A percentile compares a stretch with the other conserved stretches of the same genome.
Evolutionary conservation across 495 filamentous ascomycete species (phyloP).

Genomic region (Coniosporium apollinis): DNA sequence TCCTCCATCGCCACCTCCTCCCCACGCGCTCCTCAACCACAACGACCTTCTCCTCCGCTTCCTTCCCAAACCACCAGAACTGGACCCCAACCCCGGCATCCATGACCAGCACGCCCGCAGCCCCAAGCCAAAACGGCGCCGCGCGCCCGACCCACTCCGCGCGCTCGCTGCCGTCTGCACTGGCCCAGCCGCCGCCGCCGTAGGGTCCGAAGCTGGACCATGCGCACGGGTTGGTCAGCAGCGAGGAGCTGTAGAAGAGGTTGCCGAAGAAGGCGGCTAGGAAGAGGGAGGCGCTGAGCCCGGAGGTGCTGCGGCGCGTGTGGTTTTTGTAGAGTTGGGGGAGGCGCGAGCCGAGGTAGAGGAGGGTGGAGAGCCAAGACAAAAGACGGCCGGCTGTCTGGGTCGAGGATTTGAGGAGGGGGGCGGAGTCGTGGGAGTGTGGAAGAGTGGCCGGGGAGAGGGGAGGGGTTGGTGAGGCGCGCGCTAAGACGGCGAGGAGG

Average conservation of each 20-base stretch:
- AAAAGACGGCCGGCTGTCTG: constrained; percentile 38
- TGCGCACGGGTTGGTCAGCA: constrained; percentile 50
- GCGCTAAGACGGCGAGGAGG: constrained; percentile 16
- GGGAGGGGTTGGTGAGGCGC: constrained; percentile 7
- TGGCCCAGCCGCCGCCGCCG: constrained; percentile 52
- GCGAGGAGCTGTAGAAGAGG: constrained; percentile 50
- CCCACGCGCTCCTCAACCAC: constrained; percentile 22
- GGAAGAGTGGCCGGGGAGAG: constrained; percentile 9
- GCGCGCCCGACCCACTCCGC: constrained; percentile 40
- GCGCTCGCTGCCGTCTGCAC: constrained; percentile 38
- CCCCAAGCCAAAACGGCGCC: constrained; percentile 55
- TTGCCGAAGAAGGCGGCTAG: constrained; percentile 58
- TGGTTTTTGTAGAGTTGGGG: constrained; percentile 59
- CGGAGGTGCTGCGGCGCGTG: constrained; percentile 46
- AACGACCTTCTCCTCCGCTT: constrained; percentile 20
- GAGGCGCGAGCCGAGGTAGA: constrained; percentile 54
- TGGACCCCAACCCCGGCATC: constrained; percentile 52
- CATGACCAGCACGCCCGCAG: constrained; percentile 48
- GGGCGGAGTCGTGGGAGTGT: constrained; percentile 16
- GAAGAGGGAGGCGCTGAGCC: constrained; percentile 52
- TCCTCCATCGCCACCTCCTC: constrained; percentile 33
- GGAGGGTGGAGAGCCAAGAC: constrained; percentile 47
- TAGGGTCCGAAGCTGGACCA: constrained; percentile 44
- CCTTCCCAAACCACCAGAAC: constrained; percentile 42
- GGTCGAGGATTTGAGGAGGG: constrained; percentile 16